These are phyloP conservation scores for Sporothrix schenckii DNA, from an alignment of 2,329 filamentous ascomycete genomes.

Conservation along the genomic window DNA sequence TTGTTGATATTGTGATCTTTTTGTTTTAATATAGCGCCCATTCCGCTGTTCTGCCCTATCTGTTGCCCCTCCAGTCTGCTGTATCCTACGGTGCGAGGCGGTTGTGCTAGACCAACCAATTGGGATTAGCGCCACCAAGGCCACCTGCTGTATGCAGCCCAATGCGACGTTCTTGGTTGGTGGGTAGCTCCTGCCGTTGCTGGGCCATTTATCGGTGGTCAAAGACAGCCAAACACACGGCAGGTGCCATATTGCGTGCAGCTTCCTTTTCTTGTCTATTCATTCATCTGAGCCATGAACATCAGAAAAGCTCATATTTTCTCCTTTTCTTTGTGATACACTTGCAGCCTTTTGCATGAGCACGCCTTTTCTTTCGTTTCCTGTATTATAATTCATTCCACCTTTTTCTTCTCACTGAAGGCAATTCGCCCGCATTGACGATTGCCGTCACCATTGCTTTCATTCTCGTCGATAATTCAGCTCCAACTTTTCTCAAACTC, in stretches of 20 bases:
- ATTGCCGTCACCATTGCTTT: neutral
- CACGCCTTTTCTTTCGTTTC: constrained; percentile 6
- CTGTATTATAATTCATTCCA: constrained; percentile 22
- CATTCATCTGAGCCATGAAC: neutral
- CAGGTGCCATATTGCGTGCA: constrained; percentile 13
- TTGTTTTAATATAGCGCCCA: constrained; percentile 1
- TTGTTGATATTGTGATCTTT: constrained; percentile 6
- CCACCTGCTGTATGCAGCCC: neutral
- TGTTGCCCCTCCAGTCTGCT: constrained; percentile 18
- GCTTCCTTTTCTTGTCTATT: constrained; percentile 3
- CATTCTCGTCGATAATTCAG: neutral
- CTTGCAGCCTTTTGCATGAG: neutral
- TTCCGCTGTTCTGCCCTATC: constrained; percentile 19
- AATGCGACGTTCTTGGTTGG: neutral
- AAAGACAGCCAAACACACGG: constrained; percentile 27
- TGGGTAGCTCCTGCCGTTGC: constrained; percentile 36
- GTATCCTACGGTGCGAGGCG: constrained; percentile 9
- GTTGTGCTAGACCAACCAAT: neutral
- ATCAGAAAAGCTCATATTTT: neutral
- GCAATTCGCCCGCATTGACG: neutral
- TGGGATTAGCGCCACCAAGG: constrained; percentile 12
- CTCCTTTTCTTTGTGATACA: constrained; percentile 9
- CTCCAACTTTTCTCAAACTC: neutral
- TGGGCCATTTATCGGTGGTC: constrained; percentile 37
- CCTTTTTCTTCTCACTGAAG: neutral